Evolutionary conservation across 75 land plant genomes (phyloP), one percentile per base, ranked within the genome.

Genomic region (Selaginella tamariscina): DNA sequence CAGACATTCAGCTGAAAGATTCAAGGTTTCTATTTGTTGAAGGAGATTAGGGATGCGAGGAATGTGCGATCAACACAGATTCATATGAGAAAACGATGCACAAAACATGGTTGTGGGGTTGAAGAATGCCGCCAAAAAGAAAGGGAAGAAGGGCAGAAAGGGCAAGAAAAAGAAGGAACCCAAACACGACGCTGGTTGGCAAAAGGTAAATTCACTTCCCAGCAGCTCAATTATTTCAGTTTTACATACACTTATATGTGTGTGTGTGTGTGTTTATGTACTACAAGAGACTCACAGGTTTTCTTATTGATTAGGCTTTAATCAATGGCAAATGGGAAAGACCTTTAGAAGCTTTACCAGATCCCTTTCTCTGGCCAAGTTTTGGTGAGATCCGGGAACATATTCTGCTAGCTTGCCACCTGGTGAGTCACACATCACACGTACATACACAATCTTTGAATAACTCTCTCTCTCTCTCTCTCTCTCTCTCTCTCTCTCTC

Each of bases 91-190:
- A 15, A 15, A 15, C 49, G 49, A 39, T 39, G 49, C 49, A 15
- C 15, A 15, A 39, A 39, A 39, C 49, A 39, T 39, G 49, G 62
- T 59, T 59, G 18, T 26, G 8, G 26, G 21, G 62, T n/a, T 59
- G 62, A 59, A 59, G 26, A 59, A 59, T 59, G 62, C 62, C 62
- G 27, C 62, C 62, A n/a, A 59, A 23, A 59, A 27, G 26, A 59
- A 59, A 59, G 27, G 27, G 27, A 59, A 59, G 26, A 27, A 21
- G 27, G 26, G 26, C 23, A 27, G 21, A 5, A 59, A 59, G 26
- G 62, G 62, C 2, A 59, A 59, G 26, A 27, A 27, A n/a, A 59
- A 59, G 62, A 59, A 59, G 62, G 62, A 27, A n/a, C 62, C 62
- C 24, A 59, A 59, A 23, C 62, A 59, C 24, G 62, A 59, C 26